Base-by-base conservation (phyloP, 306 rosid genomes). In the Vigna trinervia region DNA sequence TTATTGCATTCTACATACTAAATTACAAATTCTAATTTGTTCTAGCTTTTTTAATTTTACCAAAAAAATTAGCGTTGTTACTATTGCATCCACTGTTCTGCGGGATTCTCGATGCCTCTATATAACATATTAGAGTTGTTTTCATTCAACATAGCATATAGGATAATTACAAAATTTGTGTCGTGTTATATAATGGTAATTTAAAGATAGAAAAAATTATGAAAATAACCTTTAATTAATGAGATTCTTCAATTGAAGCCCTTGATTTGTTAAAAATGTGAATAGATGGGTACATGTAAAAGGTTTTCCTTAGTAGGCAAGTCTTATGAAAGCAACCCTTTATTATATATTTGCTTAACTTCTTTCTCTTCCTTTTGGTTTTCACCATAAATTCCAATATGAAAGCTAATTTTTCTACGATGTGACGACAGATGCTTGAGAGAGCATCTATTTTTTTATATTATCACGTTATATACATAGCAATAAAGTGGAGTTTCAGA, bases 291-390 rank as follows among this genome's bases (percentile, higher is more conserved):
- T 36, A 5, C 30, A 56, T 13, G 30, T 62, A 0, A 26, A 45
- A 2, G 51, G 38, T 53, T 72, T 79, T 51, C 52, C 48, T 71
- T 51, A 69, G 75, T 43, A 70, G 84, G 80, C 88, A 71, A 77
- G 69, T 63, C 69, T 51, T 15, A 1, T 17, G 86, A 88, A 71
- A 86, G 84, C 71, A 48, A 80, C 80, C 61, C 9, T 36, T 67
- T 65, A 5, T 76, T 76, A 39, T 52, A 52, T 52, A 52, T 22
- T 39, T 12, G 8, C 43, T 36, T 47, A 20, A 34, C 36, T 19
- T 30, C 34, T 13, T 34, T 34, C 13, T 58, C 65, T 59, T 11
- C 22, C 6, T 17, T 17, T 15, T 2, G 2, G 38, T 23, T 32
- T 61, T 58, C 12, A 0, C 51, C 26, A 17, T 11, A 45, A 79